phyloP scores from a whole-genome alignment of 192 early-diverging fungal genomes.

The Geranomyces variabilis region DNA sequence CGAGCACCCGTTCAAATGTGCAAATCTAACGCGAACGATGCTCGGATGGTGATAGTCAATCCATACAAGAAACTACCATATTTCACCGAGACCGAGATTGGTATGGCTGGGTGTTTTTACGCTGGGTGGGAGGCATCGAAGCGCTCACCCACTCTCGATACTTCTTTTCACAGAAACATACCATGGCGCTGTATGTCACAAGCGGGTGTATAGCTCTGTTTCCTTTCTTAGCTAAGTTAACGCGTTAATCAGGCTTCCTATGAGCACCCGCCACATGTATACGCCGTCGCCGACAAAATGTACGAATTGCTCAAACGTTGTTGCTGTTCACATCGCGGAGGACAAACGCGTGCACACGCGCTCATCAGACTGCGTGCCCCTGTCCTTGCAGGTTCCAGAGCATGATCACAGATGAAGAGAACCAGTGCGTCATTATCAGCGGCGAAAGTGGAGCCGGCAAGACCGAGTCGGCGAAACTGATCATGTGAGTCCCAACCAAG shows the following conservation, averaged over 20 bases:
- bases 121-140: no score
- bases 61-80: slow-evolving; percentile 96
- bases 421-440: slow-evolving; percentile 97
- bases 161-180: slow-evolving; percentile 63
- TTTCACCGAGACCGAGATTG: slow-evolving; percentile 88
- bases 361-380: not conserved
- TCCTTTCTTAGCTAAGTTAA: not conserved
- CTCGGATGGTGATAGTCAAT: slow-evolving; percentile 71
- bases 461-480: slow-evolving; percentile 65
- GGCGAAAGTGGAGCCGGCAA: slow-evolving; percentile 49
- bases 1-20: no score
- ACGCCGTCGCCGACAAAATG: slow-evolving; percentile 90
- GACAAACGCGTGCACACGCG: no score
- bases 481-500: slow-evolving; percentile 60
- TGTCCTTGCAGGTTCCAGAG: slow-evolving; percentile 65
- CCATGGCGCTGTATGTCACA: slow-evolving; percentile 74
- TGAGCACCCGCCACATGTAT: slow-evolving; percentile 93
- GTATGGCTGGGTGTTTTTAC: no score
- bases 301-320: slow-evolving; percentile 7
- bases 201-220: not conserved
- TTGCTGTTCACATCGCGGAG: not conserved
- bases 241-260: slow-evolving; percentile 48
- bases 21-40: no score
- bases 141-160: no score
- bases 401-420: slow-evolving; percentile 98